A percentile compares a stretch with the other conserved stretches of the same genome.
Conservation (phyloP, 352 stramenopile genomes). For the Pythium phragmitis region DNA sequence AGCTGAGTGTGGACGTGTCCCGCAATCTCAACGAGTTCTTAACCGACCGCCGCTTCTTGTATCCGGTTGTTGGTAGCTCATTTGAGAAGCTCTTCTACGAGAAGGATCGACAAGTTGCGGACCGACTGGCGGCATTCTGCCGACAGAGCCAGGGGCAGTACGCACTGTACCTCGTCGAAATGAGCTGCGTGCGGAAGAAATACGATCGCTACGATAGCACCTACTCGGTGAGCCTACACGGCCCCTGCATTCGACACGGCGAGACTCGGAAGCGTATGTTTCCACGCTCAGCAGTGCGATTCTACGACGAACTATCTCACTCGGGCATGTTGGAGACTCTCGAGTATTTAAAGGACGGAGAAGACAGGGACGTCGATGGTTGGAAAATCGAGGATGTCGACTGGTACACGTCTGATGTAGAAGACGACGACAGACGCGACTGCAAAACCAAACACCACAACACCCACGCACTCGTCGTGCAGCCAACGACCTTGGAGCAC, state of each 20-base stretch:
- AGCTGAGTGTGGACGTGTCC: neutral
- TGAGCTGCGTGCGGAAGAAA: neutral
- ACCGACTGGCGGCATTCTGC: neutral
- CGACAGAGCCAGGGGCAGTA: neutral
- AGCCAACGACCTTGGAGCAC: constrained; percentile 1
- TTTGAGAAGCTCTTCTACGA: neutral
- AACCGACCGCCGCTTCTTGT: neutral
- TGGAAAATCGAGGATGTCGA: neutral
- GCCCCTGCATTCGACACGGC: neutral
- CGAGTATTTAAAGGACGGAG: neutral
- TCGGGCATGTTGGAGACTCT: neutral
- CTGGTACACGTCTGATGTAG: neutral
- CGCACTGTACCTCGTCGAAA: neutral
- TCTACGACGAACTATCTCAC: neutral
- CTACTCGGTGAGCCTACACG: neutral
- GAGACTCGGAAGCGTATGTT: neutral
- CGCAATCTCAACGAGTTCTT: neutral
- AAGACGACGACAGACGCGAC: neutral
- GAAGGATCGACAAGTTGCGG: neutral
- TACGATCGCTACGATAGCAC: neutral
- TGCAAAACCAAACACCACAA: too few species aligned
- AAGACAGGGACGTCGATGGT: too few species aligned
- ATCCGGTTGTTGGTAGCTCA: neutral
- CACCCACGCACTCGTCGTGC: neutral
- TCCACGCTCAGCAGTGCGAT: neutral